phyloP scores from a whole-genome alignment of 2,329 filamentous ascomycete species.

The Acephala macrosclerotiorum region DNA sequence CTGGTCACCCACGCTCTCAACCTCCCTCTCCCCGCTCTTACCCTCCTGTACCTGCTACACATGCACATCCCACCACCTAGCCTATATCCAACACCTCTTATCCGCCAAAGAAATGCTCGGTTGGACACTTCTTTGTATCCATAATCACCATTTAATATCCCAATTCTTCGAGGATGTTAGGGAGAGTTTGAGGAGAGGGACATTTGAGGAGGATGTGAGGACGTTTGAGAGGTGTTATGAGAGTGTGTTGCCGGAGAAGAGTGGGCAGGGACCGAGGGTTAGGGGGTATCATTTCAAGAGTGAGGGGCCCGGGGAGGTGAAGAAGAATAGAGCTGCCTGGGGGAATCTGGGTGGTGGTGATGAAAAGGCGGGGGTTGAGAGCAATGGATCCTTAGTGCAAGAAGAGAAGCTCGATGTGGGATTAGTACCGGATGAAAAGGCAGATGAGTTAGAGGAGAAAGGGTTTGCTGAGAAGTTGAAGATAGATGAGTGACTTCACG shows the following conservation, averaged over 20 bases:
- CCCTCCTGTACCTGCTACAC: constrained; percentile 79
- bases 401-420: no score
- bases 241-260: constrained; percentile 73
- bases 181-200: constrained; percentile 61
- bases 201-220: constrained; percentile 62
- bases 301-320: constrained; percentile 65
- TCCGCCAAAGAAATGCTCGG: constrained; percentile 95
- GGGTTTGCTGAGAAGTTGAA: constrained; percentile 60
- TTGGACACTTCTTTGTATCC: constrained; percentile 90
- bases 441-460: constrained; percentile 59
- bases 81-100: constrained; percentile 88
- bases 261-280: constrained; percentile 78
- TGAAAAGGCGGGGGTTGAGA: constrained; percentile 27
- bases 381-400: no score
- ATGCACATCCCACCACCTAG: constrained; percentile 83
- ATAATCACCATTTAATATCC: constrained; percentile 80
- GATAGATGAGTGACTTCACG: neutral
- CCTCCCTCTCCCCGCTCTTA: constrained; percentile 67
- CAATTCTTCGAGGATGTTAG: constrained; percentile 79
- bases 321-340: constrained; percentile 74
- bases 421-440: constrained; percentile 59
- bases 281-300: constrained; percentile 85
- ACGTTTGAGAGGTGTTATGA: constrained; percentile 67
- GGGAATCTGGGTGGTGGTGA: constrained; percentile 55
- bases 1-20: constrained; percentile 70